Base-by-base conservation (phyloP, 176 grass and related monocot genomes). In the Aegilops speltoides region DNA sequence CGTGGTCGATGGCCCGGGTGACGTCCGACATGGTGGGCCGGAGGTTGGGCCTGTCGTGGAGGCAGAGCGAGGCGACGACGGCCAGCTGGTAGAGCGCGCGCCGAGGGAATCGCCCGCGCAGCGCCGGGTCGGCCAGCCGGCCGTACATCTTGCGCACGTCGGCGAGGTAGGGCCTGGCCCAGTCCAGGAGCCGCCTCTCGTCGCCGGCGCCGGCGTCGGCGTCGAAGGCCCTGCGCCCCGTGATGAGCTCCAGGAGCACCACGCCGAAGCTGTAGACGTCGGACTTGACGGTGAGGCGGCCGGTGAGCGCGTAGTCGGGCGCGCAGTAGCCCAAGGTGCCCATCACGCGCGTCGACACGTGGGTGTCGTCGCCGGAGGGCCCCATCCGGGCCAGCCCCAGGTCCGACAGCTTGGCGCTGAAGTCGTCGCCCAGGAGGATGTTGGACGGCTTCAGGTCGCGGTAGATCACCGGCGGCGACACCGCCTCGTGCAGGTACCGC, bases 391-490 rank as follows among this genome's bases (percentile, higher is more conserved):
- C 89, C 7, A 94, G 87, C 5, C 92, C 89, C 7, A 94, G 84
- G 71, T 94, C 92, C 4, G 87, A 94, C 9, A 91, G 70, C 77
- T 86, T 90, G 22, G 90, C 62, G 69, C 23, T 84, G 38, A 88
- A 82, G 32, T 85, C 77, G 3, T 85, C 33, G 29, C 43, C 82
- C 0, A 95, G 85, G 31, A 95, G 85, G 34, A 95, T 92, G 73
- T 95, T 94, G 15, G 93, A 88, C 3, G 87, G 34, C 77, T 95
- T 95, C 14, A 92, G 81, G 73, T 95, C 87, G 34, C 90, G 56
- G 60, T 88, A 92, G 63, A 95, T 95, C 20, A 95, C 93, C 41
- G 92, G 89, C 50, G 89, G 87, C 26, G 60, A 91, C 36, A 87
- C 92, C 11, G 82, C 67, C 46, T 92, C 50, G 38, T 95, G 90